Percentiles rank a stretch among this genome's conserved stretches.
phyloP scores from a whole-genome alignment of 768 basidiomycete species.

The Lentinula detonsa region DNA sequence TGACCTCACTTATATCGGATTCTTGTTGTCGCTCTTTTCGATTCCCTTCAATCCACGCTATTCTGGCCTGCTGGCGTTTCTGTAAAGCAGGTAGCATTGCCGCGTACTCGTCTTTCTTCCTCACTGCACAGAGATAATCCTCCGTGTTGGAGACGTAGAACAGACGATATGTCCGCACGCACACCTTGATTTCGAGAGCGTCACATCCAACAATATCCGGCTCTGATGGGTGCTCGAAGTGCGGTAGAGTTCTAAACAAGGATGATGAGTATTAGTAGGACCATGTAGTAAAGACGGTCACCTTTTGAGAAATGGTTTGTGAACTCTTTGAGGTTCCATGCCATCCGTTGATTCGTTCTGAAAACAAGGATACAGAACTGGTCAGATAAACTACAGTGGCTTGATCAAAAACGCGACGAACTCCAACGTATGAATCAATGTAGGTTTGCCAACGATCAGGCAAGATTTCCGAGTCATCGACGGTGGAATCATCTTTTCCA shows the following conservation, averaged over 20 bases:
- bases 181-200: constrained; percentile 77
- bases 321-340: constrained; percentile 38
- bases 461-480: constrained; percentile 71
- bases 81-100: constrained; percentile 22
- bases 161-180: constrained; percentile 73
- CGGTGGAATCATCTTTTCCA: constrained; percentile 71
- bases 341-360: constrained; percentile 57
- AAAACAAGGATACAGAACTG: background rate
- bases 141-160: constrained; percentile 74
- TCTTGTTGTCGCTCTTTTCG: background rate
- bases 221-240: constrained; percentile 21
- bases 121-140: constrained; percentile 51
- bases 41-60: constrained; percentile 28
- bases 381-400: background rate
- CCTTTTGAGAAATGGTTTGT: constrained; percentile 64
- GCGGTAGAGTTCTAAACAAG: constrained; percentile 31
- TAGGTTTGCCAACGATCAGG: constrained; percentile 78
- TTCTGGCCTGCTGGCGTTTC: constrained; percentile 24
- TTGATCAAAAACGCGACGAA: constrained; percentile 21
- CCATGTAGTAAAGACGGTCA: constrained; percentile 20
- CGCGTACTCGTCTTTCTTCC: constrained; percentile 33
- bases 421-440: constrained; percentile 69
- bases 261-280: background rate
- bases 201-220: constrained; percentile 48
- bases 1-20: background rate